Evolutionary conservation across 495 filamentous ascomycete species (phyloP).

Genomic region (Recurvomyces mirabilis): DNA sequence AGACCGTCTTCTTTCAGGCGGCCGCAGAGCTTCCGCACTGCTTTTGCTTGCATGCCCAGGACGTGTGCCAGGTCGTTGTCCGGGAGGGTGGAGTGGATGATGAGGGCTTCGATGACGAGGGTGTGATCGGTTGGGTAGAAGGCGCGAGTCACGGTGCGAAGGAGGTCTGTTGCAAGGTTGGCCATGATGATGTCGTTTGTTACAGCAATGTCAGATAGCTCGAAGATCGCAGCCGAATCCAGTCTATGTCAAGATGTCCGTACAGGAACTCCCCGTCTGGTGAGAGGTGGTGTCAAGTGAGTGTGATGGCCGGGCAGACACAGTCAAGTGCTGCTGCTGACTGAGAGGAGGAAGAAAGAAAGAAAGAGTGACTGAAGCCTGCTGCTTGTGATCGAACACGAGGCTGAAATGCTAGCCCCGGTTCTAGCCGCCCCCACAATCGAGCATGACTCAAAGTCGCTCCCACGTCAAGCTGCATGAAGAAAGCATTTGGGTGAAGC

Average conservation of each 20-base stretch:
- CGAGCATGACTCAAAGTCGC: too few species aligned
- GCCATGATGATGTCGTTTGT: constrained; percentile 42
- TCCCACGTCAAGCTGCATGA: too few species aligned
- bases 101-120: constrained; percentile 81
- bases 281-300: not conserved
- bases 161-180: constrained; percentile 72
- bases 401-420: too few species aligned
- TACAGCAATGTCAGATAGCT: too few species aligned
- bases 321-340: constrained; percentile 20
- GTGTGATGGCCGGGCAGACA: constrained; percentile 5
- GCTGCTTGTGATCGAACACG: too few species aligned
- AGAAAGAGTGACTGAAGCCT: not conserved
- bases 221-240: too few species aligned
- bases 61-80: constrained; percentile 79
- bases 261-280: too few species aligned
- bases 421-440: too few species aligned
- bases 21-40: constrained; percentile 76
- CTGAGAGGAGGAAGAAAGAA: not conserved
- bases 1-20: constrained; percentile 75
- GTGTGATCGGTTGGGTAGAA: constrained; percentile 89
- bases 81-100: constrained; percentile 77
- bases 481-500: too few species aligned
- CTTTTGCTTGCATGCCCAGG: constrained; percentile 66
- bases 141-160: constrained; percentile 77
- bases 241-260: too few species aligned